Base-by-base conservation (phyloP, 2,329 filamentous ascomycete genomes). In the Aurifilum marmelostoma region DNA sequence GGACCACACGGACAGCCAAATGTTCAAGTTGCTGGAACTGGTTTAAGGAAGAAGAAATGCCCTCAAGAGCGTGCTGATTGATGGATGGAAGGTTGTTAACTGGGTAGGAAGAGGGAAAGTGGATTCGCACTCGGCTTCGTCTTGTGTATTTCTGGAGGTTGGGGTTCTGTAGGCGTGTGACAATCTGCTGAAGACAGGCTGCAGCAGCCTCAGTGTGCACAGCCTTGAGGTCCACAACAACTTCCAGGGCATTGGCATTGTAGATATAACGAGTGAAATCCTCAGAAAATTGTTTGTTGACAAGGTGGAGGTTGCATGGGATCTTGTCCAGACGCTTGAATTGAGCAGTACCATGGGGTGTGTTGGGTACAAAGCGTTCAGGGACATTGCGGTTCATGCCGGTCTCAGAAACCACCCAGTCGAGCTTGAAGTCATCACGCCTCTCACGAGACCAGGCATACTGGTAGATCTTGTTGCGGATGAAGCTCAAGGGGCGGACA, bases 191-290 rank as follows among this genome's bases (percentile, higher is more conserved):
- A 18, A 71, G 47, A 24, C 50, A 58, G n/a, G 63, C 52, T 37
- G 64, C 29, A 21, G 47, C 63, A 4, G 34, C n/a, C 5, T 54
- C 21, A 21, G 68, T 70, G 24, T 68, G 58, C 18, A 34, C 16
- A 11, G 52, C 60, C 41, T 71, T 70, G 65, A 71, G 39, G 29
- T 71, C 66, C 34, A 71, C 66, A 21, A 63, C 37, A 24, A 71
- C 18, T 12, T 71, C 68, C 3, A 71, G 54, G 12, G 63, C 32
- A n/a, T 68, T 70, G 41, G 58, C 18, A 9, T 54, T 64, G 34
- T 70, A 70, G 63, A 71, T 68, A 60, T 66, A 71, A n/a, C 66
- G 63, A 18, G 32, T 34, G 56, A 71, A 70, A 8, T 71, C 68
- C 12, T 65, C 64, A n/a, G 70, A 66, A 11, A 71, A 27, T 37